Conservation (phyloP, 352 stramenopile genomes). For the Globisporangium spinosum region DNA sequence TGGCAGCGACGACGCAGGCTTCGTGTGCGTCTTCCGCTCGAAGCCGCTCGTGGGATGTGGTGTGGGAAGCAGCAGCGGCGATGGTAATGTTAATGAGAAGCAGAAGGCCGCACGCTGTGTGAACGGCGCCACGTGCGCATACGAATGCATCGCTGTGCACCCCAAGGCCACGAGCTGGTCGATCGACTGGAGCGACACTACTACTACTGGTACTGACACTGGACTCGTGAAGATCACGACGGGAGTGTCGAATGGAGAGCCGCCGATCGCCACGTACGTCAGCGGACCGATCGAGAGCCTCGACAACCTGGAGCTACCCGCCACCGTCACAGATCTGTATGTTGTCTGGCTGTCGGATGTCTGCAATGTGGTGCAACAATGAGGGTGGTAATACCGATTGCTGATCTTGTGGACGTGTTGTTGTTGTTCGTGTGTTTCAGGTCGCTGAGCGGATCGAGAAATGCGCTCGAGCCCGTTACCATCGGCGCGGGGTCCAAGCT, state of each 20-base stretch:
- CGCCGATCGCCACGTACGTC: not conserved
- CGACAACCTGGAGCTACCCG: slow-evolving; percentile 10
- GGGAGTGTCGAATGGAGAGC: not conserved
- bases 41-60: not conserved
- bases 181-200: not conserved
- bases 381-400: not conserved
- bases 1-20: not conserved
- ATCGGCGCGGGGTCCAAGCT: not conserved
- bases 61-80: not conserved
- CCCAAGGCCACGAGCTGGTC: slow-evolving; percentile 4
- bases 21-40: slow-evolving; percentile 12
- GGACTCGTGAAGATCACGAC: not conserved
- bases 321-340: slow-evolving; percentile 8
- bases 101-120: not conserved
- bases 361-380: not conserved
- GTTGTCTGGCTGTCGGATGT: not conserved
- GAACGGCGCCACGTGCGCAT: slow-evolving; percentile 12
- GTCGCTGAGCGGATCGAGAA: slow-evolving; percentile 3
- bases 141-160: slow-evolving; percentile 5
- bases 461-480: not conserved
- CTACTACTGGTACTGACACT: not conserved
- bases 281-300: slow-evolving; percentile 9
- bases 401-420: not conserved
- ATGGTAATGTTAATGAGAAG: not conserved
- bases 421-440: not conserved